Conservation (phyloP, 768 basidiomycete species). For the Lentinus brumalis region DNA sequence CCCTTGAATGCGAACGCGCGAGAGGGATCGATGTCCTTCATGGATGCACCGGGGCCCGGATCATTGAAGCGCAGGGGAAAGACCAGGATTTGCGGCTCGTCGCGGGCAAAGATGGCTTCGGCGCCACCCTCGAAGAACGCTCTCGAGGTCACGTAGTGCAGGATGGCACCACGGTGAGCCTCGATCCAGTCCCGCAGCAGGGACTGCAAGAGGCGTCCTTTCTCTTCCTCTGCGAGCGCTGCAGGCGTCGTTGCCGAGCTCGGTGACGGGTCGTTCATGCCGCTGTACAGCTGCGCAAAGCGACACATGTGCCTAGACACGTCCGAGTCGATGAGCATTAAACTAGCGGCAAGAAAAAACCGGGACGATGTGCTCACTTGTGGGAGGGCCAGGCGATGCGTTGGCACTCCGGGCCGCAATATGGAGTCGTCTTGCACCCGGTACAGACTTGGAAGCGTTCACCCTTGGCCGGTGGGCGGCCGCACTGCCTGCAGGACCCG, state of each 20-base stretch:
- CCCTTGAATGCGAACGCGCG: not conserved
- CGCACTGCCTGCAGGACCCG: not conserved
- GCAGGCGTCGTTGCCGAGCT: too few species aligned
- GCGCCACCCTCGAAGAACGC: not conserved
- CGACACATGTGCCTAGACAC: not conserved
- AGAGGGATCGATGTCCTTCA: not conserved
- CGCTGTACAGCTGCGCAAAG: not conserved
- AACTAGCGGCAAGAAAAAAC: not conserved
- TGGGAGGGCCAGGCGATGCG: not conserved
- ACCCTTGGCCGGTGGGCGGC: not conserved
- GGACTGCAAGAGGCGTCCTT: not conserved
- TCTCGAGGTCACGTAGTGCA: not conserved
- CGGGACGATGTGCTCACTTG: not conserved
- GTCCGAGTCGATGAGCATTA: not conserved
- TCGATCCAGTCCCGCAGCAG: slow-evolving; percentile 1
- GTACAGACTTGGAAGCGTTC: not conserved
- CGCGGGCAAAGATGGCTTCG: not conserved
- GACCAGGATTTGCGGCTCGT: not conserved
- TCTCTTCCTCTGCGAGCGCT: too few species aligned
- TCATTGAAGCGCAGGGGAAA: not conserved
- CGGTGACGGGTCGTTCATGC: not conserved
- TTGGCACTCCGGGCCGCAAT: not conserved
- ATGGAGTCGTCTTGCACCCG: not conserved
- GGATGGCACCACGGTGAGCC: not conserved
- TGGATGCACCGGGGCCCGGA: not conserved